phyloP scores from a whole-genome alignment of 441 rosid species.

The Isatis lusitanica region DNA sequence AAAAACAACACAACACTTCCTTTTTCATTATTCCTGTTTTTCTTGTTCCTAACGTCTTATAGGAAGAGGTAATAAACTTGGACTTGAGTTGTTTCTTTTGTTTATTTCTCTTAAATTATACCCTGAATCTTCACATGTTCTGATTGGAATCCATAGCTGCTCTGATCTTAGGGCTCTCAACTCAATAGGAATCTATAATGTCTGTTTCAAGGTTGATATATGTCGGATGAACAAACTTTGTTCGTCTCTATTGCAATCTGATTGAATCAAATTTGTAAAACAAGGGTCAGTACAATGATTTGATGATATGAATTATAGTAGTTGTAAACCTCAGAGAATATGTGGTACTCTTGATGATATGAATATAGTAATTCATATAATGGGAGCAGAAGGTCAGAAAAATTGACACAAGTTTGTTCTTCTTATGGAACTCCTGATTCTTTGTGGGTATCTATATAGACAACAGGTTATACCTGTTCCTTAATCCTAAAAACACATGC shows the following conservation, averaged over 20 bases:
- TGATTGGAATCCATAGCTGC: slow-evolving; percentile 42
- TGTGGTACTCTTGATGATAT: neutral
- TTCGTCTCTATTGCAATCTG: neutral
- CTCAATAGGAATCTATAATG: neutral
- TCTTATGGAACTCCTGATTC: neutral
- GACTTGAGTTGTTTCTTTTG: neutral
- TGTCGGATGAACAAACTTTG: neutral
- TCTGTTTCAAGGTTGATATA: neutral
- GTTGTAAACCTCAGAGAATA: no score
- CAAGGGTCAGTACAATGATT: slow-evolving; percentile 32
- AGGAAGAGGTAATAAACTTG: neutral
- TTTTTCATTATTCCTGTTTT: no score
- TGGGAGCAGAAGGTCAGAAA: neutral
- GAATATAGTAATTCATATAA: neutral
- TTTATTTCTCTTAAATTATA: slow-evolving; percentile 41
- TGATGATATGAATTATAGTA: neutral
- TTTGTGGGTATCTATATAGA: slow-evolving; percentile 21
- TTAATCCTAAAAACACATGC: slow-evolving; percentile 52
- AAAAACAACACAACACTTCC: slow-evolving; percentile 5
- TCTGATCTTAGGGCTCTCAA: neutral
- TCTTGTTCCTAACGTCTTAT: neutral
- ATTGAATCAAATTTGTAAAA: neutral
- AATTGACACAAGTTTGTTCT: neutral
- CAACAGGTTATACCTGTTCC: slow-evolving; percentile 36
- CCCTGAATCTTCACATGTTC: slow-evolving; percentile 56